A percentile compares a stretch with the other conserved stretches of the same genome.
These are phyloP conservation scores for Cupressus sempervirens DNA, from an alignment of 75 land plant genomes.

Conservation along the genomic window DNA sequence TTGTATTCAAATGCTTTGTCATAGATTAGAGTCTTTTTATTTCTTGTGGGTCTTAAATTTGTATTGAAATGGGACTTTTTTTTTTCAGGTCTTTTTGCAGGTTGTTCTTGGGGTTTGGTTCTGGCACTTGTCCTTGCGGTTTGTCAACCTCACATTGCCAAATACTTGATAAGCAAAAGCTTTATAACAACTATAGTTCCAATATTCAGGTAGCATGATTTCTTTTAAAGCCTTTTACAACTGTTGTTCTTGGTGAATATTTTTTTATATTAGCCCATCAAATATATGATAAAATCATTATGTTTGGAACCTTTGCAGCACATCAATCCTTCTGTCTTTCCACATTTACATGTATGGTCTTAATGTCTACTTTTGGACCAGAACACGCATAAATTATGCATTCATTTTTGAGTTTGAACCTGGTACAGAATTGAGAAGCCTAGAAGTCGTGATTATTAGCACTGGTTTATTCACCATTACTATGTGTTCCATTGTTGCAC, in stretches of 20 bases:
- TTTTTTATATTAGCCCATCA: background rate
- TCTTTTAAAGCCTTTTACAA: background rate
- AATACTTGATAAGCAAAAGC: background rate
- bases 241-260: background rate
- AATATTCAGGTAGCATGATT: background rate
- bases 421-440: slow-evolving; percentile 21
- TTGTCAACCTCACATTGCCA: slow-evolving; percentile 5
- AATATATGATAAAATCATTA: background rate
- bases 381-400: slow-evolving; percentile 38
- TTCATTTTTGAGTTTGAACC: slow-evolving; percentile 46
- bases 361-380: slow-evolving; percentile 38
- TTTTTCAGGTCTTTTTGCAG: slow-evolving; percentile 28
- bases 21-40: too few species aligned
- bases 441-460: slow-evolving; percentile 32
- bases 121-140: slow-evolving; percentile 21
- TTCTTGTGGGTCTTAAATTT: too few species aligned
- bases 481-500: slow-evolving; percentile 26
- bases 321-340: slow-evolving; percentile 26
- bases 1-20: background rate
- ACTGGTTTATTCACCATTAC: slow-evolving; percentile 31
- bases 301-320: slow-evolving; percentile 18
- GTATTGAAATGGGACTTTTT: background rate
- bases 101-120: slow-evolving; percentile 25
- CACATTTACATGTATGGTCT: slow-evolving; percentile 51
- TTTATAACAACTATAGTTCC: background rate